These are phyloP conservation scores for Phascolomyces articulosus DNA, from an alignment of 371 early-diverging fungal species.

Conservation along the genomic window DNA sequence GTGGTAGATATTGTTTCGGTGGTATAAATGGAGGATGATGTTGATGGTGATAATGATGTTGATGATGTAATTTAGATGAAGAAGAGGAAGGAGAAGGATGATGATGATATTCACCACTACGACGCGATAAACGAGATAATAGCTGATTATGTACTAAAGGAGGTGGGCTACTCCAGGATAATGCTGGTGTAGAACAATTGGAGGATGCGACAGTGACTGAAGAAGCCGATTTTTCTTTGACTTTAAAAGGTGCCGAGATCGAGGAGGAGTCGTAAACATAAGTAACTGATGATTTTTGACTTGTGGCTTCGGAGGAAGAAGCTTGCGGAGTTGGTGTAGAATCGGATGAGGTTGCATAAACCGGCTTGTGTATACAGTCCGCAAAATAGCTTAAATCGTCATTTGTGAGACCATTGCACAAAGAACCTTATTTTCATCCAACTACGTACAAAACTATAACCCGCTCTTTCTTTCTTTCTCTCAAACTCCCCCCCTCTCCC, in stretches of 20 bases:
- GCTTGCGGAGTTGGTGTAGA: slow-evolving; percentile 21
- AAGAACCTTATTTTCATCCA: neutral
- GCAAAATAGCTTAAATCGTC: slow-evolving; percentile 10
- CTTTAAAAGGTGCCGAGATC: slow-evolving; percentile 41
- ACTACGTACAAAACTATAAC: too few relatives aligned
- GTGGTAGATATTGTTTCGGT: neutral
- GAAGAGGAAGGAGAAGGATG: neutral
- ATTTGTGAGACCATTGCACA: slow-evolving; percentile 1
- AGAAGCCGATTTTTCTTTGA: slow-evolving; percentile 38
- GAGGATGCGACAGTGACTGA: slow-evolving; percentile 37
- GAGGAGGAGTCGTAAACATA: slow-evolving; percentile 40
- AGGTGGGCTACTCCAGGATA: slow-evolving; percentile 39
- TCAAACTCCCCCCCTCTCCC: neutral
- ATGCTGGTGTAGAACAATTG: slow-evolving; percentile 25
- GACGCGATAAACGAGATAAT: slow-evolving; percentile 15
- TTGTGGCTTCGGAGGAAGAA: slow-evolving; percentile 21
- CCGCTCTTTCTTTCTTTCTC: neutral
- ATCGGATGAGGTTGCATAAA: slow-evolving; percentile 18
- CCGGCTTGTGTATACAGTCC: neutral
- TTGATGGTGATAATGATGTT: too few relatives aligned
- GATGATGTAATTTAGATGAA: neutral
- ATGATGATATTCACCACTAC: slow-evolving; percentile 9
- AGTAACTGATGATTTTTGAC: slow-evolving; percentile 37
- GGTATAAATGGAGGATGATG: neutral
- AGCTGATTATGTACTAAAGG: slow-evolving; percentile 20